Percentiles rank a stretch among this genome's conserved stretches.
phyloP scores from a whole-genome alignment of 1,284 basidiomycete species.

The Puccinia polysora region DNA sequence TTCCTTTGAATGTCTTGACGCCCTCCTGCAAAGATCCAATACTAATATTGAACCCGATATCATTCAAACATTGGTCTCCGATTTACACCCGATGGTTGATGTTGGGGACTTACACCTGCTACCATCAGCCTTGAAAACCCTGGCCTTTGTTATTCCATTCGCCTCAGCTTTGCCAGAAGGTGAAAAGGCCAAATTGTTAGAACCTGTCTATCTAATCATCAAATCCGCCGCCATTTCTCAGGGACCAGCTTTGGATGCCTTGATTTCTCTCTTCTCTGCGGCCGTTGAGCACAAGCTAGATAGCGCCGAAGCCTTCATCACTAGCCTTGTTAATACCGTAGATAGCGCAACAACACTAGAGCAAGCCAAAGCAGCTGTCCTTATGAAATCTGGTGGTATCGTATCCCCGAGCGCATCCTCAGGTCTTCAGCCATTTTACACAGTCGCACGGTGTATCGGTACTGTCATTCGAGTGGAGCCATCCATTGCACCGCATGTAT shows the following conservation, averaged over 20 bases:
- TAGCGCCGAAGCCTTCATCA: slow-evolving; percentile 21
- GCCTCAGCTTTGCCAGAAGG: slow-evolving; percentile 66
- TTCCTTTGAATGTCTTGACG: slow-evolving; percentile 72
- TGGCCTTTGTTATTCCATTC: slow-evolving; percentile 67
- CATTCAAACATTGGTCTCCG: slow-evolving; percentile 63
- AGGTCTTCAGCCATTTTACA: slow-evolving; percentile 56
- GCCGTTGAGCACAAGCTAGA: slow-evolving; percentile 26
- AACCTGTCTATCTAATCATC: slow-evolving; percentile 37
- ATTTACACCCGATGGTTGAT: slow-evolving; percentile 69
- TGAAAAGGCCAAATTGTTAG: slow-evolving; percentile 56
- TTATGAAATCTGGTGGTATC: slow-evolving; percentile 13
- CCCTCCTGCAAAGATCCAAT: slow-evolving; percentile 69
- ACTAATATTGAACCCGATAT: slow-evolving; percentile 62
- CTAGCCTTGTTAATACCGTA: slow-evolving; percentile 7
- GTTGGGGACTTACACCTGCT: slow-evolving; percentile 70
- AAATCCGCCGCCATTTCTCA: slow-evolving; percentile 38
- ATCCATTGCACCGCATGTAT: slow-evolving; percentile 1
- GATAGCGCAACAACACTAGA: slow-evolving; percentile 27
- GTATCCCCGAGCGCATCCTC: slow-evolving; percentile 23
- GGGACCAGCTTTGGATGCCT: slow-evolving; percentile 36
- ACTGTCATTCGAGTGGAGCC: slow-evolving; percentile 32
- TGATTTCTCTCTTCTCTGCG: slow-evolving; percentile 36
- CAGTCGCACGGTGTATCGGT: slow-evolving; percentile 77
- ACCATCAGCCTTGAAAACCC: slow-evolving; percentile 66
- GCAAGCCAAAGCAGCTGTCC: slow-evolving; percentile 29